Conservation (phyloP, 208 protist species). For the Trypanosoma congolense region DNA sequence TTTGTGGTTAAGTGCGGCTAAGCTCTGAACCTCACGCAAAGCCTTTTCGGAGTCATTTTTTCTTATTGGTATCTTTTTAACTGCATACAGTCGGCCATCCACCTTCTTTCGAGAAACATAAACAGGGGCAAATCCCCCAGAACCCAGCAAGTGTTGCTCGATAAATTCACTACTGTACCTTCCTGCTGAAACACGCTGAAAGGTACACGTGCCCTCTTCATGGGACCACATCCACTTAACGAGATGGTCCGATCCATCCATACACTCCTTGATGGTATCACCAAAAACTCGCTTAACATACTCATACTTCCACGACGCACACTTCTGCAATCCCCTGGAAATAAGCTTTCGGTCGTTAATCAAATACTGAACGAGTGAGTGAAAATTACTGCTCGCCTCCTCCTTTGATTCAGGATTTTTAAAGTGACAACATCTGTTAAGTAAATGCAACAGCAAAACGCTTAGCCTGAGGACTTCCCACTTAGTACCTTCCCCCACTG, state of each 20-base stretch:
- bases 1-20: constrained; percentile 72
- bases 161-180: constrained; percentile 81
- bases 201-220: constrained; percentile 37
- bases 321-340: constrained; percentile 36
- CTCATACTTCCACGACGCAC: constrained; percentile 55
- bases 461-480: constrained; percentile 59
- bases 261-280: constrained; percentile 24
- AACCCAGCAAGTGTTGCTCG: constrained; percentile 61
- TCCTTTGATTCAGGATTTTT: constrained; percentile 70
- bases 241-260: constrained; percentile 32
- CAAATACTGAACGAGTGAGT: constrained; percentile 50
- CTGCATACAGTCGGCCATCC: constrained; percentile 72
- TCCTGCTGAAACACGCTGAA: constrained; percentile 48
- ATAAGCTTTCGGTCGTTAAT: constrained; percentile 44
- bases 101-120: constrained; percentile 85
- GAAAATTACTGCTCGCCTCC: constrained; percentile 65
- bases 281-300: constrained; percentile 45
- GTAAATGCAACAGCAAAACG: constrained; percentile 60
- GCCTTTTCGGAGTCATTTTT: constrained; percentile 50
- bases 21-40: constrained; percentile 72
- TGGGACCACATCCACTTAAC: constrained; percentile 76
- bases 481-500: constrained; percentile 25
- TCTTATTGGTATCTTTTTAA: constrained; percentile 83
- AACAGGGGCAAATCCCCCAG: constrained; percentile 80
- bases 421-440: constrained; percentile 76